Conservation (phyloP, 179 eudicot species). For the Patellifolia procumbens region DNA sequence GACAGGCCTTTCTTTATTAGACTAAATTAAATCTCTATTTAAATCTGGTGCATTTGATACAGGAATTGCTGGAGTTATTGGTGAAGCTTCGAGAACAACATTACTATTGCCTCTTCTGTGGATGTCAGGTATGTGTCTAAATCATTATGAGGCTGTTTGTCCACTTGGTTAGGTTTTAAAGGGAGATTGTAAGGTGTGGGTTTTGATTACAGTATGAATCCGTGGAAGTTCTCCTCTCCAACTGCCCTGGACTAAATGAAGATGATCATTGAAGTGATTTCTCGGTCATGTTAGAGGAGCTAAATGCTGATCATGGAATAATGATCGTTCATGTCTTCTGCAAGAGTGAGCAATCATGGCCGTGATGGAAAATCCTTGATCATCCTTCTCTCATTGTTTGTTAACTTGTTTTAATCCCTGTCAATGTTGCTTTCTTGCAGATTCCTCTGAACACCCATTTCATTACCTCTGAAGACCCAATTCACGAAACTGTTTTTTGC, state of each 20-base stretch:
- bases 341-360: neutral
- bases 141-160: neutral
- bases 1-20: neutral
- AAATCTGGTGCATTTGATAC: constrained; percentile 30
- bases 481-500: no score
- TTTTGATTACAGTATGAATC: constrained; percentile 68
- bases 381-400: neutral
- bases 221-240: constrained; percentile 56
- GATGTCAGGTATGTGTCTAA: constrained; percentile 62
- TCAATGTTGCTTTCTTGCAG: neutral
- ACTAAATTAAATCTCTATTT: neutral
- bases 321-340: neutral
- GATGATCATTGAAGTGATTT: constrained; percentile 63
- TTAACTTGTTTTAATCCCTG: neutral
- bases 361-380: neutral
- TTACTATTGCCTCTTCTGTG: constrained; percentile 89
- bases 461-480: neutral
- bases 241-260: constrained; percentile 82
- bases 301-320: constrained; percentile 10
- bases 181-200: neutral
- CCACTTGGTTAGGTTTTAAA: neutral
- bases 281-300: neutral
- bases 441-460: neutral
- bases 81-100: constrained; percentile 75
- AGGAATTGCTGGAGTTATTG: constrained; percentile 74